These are phyloP conservation scores for Termitomyces sp. DNA, from an alignment of 1,284 basidiomycete species.

Conservation along the genomic window DNA sequence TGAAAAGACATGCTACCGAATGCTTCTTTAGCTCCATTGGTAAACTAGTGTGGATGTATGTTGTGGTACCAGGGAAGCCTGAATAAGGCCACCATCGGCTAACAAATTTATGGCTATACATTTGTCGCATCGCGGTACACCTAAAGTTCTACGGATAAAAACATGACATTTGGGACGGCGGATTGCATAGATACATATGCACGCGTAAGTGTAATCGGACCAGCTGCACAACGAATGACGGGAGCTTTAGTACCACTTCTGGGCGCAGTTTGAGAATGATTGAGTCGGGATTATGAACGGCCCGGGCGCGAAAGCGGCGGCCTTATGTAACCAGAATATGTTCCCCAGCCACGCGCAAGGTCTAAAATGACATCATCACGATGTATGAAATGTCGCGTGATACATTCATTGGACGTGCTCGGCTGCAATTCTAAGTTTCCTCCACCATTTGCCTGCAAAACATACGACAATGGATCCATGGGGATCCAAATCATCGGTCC, in stretches of 20 bases:
- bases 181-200: background rate
- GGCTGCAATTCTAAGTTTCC: no score
- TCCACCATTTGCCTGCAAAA: no score
- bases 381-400: background rate
- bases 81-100: background rate
- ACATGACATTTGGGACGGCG: background rate
- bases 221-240: background rate
- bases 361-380: no score
- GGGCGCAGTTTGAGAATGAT: background rate
- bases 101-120: background rate
- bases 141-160: background rate
- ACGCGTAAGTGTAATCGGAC: background rate
- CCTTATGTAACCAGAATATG: background rate
- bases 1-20: background rate
- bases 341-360: background rate
- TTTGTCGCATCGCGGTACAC: background rate
- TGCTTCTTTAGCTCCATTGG: constrained; percentile 4
- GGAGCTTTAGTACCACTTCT: background rate
- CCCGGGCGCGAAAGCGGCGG: background rate
- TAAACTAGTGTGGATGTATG: background rate
- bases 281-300: background rate
- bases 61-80: background rate
- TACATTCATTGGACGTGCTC: no score
- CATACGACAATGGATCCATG: no score
- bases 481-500: no score